A percentile compares a stretch with the other conserved stretches of the same genome.
These are phyloP conservation scores for Malbranchea zuffiana DNA, from an alignment of 2,329 filamentous ascomycete genomes.

Conservation along the genomic window DNA sequence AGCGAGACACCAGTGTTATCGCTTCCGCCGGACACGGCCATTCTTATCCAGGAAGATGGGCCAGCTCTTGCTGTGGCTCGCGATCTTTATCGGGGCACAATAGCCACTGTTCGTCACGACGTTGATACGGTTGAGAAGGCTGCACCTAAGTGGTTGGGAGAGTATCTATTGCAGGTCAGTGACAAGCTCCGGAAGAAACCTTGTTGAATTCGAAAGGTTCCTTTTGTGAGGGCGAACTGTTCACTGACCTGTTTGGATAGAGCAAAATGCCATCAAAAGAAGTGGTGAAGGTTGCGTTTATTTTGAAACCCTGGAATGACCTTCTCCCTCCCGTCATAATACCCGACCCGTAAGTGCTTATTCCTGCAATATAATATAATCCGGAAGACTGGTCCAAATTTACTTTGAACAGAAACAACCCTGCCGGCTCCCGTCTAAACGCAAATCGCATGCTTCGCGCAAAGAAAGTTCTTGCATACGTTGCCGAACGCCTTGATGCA, in stretches of 20 bases:
- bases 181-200: neutral
- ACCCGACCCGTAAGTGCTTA: conserved; percentile 49
- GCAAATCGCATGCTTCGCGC: conserved; percentile 94
- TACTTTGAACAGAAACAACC: conserved; percentile 15
- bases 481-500: conserved; percentile 81
- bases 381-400: too few relatives aligned
- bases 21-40: conserved; percentile 42
- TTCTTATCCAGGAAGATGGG: conserved; percentile 55
- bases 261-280: conserved; percentile 79
- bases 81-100: conserved; percentile 83
- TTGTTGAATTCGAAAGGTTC: too few relatives aligned
- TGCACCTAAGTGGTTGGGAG: conserved; percentile 84
- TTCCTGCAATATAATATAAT: neutral
- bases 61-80: conserved; percentile 55
- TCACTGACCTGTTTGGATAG: conserved; percentile 28
- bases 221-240: too few relatives aligned
- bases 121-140: conserved; percentile 74
- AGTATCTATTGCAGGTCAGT: conserved; percentile 61
- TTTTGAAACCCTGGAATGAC: conserved; percentile 71
- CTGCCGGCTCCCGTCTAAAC: conserved; percentile 75
- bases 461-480: conserved; percentile 85
- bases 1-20: conserved; percentile 37
- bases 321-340: conserved; percentile 62
- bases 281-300: conserved; percentile 97
- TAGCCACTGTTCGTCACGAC: conserved; percentile 64